A percentile compares a stretch with the other conserved stretches of the same genome.
Conservation (phyloP, 345 rosid genomes). For the Toxicodendron radicans region DNA sequence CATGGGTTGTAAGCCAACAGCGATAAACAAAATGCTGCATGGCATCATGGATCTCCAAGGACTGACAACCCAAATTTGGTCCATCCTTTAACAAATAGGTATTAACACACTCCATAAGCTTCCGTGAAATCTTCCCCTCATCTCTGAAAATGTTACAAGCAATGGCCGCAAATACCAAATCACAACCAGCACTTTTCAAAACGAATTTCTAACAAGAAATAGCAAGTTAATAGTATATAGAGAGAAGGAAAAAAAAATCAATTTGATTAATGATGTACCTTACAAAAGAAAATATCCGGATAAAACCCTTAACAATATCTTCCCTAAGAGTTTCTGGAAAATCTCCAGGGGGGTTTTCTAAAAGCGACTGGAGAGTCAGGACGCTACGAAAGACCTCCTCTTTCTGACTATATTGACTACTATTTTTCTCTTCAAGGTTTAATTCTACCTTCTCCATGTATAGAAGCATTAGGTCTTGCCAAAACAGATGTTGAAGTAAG, state of each 20-base stretch:
- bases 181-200: constrained; percentile 5
- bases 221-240: neutral
- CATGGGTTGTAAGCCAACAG: constrained; percentile 76
- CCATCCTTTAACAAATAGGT: constrained; percentile 78
- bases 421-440: constrained; percentile 47
- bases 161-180: constrained; percentile 17
- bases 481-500: constrained; percentile 19
- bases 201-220: neutral
- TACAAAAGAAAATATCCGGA: constrained; percentile 60
- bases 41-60: constrained; percentile 69
- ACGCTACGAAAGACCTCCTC: constrained; percentile 78
- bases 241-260: constrained; percentile 25
- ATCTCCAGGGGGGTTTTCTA: constrained; percentile 91
- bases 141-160: constrained; percentile 54
- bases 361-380: constrained; percentile 70
- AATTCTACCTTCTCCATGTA: constrained; percentile 73
- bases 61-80: constrained; percentile 73
- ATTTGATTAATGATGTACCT: constrained; percentile 43
- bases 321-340: constrained; percentile 65
- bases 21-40: constrained; percentile 56
- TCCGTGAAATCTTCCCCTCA: constrained; percentile 89
- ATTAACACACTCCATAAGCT: constrained; percentile 85
- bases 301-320: constrained; percentile 61
- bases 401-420: constrained; percentile 51
- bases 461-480: constrained; percentile 61